Evolutionary conservation across 331 rosid species (phyloP).

Genomic region (Malus hybrid): DNA sequence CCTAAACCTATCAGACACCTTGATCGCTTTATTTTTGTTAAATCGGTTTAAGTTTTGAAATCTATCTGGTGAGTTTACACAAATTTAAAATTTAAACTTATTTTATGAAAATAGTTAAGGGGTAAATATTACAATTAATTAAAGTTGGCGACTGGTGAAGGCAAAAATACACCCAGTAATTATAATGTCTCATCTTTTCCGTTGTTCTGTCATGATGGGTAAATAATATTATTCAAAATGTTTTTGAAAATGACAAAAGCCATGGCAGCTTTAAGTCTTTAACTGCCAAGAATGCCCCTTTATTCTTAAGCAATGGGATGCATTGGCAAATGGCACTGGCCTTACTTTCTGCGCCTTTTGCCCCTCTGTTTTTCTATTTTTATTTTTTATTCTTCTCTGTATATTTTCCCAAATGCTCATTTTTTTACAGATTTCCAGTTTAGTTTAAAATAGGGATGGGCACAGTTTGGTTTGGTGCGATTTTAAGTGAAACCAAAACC

Average conservation of each 20-base stretch:
- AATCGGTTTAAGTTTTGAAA: too few relatives aligned
- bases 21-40: too few relatives aligned
- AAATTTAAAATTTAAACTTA: too few relatives aligned
- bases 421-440: too few relatives aligned
- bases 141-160: too few relatives aligned
- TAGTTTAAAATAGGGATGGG: too few relatives aligned
- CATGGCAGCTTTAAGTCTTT: slow-evolving; percentile 15
- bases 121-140: too few relatives aligned
- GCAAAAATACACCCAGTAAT: not conserved
- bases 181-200: not conserved
- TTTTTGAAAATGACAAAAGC: slow-evolving; percentile 2
- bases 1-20: slow-evolving; percentile 2
- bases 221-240: not conserved
- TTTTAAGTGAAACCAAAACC: too few relatives aligned
- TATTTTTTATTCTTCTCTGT: not conserved
- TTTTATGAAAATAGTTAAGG: too few relatives aligned
- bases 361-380: not conserved
- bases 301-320: slow-evolving; percentile 5
- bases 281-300: slow-evolving; percentile 27
- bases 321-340: not conserved
- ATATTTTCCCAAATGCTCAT: not conserved
- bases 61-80: too few relatives aligned
- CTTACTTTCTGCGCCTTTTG: not conserved
- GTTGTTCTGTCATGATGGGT: slow-evolving; percentile 16
- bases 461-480: too few relatives aligned